These are phyloP conservation scores for Rhizopogon vinicolor DNA, from an alignment of 768 basidiomycete genomes.

Conservation along the genomic window DNA sequence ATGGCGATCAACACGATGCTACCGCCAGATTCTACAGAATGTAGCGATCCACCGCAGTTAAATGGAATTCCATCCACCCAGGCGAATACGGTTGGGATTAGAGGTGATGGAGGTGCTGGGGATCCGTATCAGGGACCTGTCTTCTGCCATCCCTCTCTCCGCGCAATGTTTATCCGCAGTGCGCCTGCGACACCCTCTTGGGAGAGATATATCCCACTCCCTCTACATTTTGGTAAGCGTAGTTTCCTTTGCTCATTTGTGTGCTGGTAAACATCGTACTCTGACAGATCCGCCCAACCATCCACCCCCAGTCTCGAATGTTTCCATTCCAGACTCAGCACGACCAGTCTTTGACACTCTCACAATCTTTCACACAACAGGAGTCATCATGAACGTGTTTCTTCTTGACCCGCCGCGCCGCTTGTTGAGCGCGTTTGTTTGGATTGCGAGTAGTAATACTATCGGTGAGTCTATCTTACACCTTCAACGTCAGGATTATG, in stretches of 20 bases:
- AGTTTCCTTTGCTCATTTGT: background rate
- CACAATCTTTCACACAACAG: slow-evolving; percentile 59
- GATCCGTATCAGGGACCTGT: background rate
- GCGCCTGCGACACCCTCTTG: slow-evolving; percentile 1
- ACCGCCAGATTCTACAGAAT: slow-evolving; percentile 16
- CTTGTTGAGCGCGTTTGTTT: slow-evolving; percentile 67
- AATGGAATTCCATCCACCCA: background rate
- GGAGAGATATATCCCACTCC: background rate
- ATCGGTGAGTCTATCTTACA: slow-evolving; percentile 17
- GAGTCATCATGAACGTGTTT: slow-evolving; percentile 76
- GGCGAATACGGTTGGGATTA: background rate
- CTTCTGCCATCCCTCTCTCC: background rate
- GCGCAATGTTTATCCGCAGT: background rate
- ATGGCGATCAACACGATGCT: slow-evolving; percentile 15
- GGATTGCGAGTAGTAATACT: slow-evolving; percentile 42
- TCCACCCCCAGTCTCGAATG: background rate
- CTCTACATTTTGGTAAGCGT: background rate
- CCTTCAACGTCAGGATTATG: background rate
- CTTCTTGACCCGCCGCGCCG: slow-evolving; percentile 60
- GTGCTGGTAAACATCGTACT: background rate
- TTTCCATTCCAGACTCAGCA: slow-evolving; percentile 5
- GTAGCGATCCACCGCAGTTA: slow-evolving; percentile 11
- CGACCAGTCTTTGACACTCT: slow-evolving; percentile 53
- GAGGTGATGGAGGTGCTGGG: background rate
- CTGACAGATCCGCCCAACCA: background rate